Evolutionary conservation across 352 stramenopile species (phyloP), one percentile per base, ranked within the genome.

Genomic region (Halophytophthora batemanensis): DNA sequence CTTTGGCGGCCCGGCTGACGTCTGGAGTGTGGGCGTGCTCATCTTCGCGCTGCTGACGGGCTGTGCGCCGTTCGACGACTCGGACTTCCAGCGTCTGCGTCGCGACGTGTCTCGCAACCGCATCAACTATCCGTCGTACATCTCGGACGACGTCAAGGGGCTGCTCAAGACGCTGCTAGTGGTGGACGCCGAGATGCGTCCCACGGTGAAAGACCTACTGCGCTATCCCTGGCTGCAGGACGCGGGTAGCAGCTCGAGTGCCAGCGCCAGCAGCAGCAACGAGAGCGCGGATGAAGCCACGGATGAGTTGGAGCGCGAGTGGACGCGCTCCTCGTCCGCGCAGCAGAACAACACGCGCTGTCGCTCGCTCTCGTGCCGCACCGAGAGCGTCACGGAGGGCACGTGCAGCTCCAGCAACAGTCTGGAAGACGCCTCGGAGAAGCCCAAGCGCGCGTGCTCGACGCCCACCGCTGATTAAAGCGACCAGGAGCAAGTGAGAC

Each of bases 11-110:
- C 82, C 80, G 12, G 80, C 80, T 3, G 82, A 93, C 37, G 77
- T 93, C 17, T 90, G 82, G 82, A 88, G 82, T 46, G 53, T 87
- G 19, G 79, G 77, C 44, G 75, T 93, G 41, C 61, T 93, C 21
- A 85, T 93, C 56, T 93, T 90, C 50, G 82, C 79, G 19, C 63
- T 93, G n/a, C 56, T 90, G 22, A 93, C 79, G 40, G 82, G 82
- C 53, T 93, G 82, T 33, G 77, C 82, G 25, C 82, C 79, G 38
- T 93, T 87, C 29, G 77, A 93, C 54, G 82, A 90, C 67, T 88
- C 77, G 41, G 74, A 74, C 36, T 90, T 90, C 50, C 45, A 78
- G 13, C 53, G 61, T 17, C 58, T 93, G 43, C 78, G 80, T 18
- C 58, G 74, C 36, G 79, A 90, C 53, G 71, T 93, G 17, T 81